A percentile compares a stretch with the other conserved stretches of the same genome.
These are phyloP conservation scores for Dioscorea zingiberensis DNA, from an alignment of 106 monocot species.

Conservation along the genomic window DNA sequence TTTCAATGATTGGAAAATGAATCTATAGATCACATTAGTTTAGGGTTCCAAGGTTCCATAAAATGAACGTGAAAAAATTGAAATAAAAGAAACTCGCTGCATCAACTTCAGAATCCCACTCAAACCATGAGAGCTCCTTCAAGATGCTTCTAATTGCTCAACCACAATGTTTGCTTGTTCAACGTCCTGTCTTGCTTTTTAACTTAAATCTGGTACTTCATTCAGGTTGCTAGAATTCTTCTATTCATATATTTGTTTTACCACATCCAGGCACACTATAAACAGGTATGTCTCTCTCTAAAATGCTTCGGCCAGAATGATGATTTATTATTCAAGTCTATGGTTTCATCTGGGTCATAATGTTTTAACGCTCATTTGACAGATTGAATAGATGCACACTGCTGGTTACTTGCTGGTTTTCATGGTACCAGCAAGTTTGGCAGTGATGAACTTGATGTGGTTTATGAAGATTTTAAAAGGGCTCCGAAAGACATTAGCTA, in stretches of 20 bases:
- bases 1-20: too few relatives aligned
- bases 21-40: too few relatives aligned
- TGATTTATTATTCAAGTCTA: not conserved
- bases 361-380: conserved; percentile 7
- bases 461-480: conserved; percentile 82
- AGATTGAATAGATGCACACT: conserved; percentile 64
- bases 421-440: conserved; percentile 41
- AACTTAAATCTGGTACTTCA: not conserved
- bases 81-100: not conserved
- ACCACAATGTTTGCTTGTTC: too few relatives aligned
- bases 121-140: not conserved
- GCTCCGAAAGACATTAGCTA: conserved; percentile 61
- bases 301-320: too few relatives aligned
- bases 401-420: conserved; percentile 55
- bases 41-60: too few relatives aligned
- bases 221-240: conserved; percentile 78
- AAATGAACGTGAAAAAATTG: too few relatives aligned
- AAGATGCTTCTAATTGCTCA: not conserved
- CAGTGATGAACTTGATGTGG: conserved; percentile 82
- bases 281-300: conserved; percentile 50
- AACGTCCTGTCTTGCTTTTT: too few relatives aligned
- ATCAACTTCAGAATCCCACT: not conserved
- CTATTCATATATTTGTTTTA: conserved; percentile 82
- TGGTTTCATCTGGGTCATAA: not conserved
- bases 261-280: conserved; percentile 73